Evolutionary conservation across 1,139 yeast genomes (phyloP).

Genomic region (Hansenula sp.): DNA sequence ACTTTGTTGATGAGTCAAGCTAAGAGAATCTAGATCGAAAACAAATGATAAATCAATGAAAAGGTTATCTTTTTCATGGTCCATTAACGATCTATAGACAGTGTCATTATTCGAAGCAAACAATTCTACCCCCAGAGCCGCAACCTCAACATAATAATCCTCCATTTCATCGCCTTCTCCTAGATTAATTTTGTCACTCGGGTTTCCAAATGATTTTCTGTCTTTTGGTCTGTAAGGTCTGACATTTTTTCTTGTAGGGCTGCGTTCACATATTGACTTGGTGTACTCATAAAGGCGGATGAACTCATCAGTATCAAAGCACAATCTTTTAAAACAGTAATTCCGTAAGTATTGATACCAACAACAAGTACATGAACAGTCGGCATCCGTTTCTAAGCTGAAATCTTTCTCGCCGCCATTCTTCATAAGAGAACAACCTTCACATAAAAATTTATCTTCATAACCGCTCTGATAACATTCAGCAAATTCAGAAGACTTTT

Average conservation of each 20-base stretch:
- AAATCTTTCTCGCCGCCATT: constrained; percentile 1
- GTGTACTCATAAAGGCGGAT: constrained; percentile 9
- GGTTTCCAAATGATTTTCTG: not conserved
- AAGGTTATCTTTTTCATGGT: constrained; percentile 13
- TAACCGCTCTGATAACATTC: constrained; percentile 19
- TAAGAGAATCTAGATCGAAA: constrained; percentile 9
- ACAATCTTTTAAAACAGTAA: constrained; percentile 21
- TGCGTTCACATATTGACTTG: constrained; percentile 8
- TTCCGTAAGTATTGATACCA: constrained; percentile 20
- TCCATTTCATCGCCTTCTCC: not conserved
- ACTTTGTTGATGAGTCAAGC: not conserved
- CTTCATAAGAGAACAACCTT: constrained; percentile 20
- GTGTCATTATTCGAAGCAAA: constrained; percentile 15
- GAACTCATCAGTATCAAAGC: constrained; percentile 14
- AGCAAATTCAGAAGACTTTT: constrained; percentile 12
- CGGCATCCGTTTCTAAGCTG: constrained; percentile 12
- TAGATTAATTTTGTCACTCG: not conserved
- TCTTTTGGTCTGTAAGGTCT: constrained; percentile 13
- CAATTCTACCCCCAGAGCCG: constrained; percentile 5
- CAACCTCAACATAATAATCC: not conserved
- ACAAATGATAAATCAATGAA: constrained; percentile 10
- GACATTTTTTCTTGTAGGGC: constrained; percentile 12
- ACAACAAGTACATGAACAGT: constrained; percentile 22
- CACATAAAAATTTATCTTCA: constrained; percentile 19
- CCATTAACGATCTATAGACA: constrained; percentile 17